phyloP scores from a whole-genome alignment of 2,329 filamentous ascomycete species.

The Ilyonectria mors-panacis region DNA sequence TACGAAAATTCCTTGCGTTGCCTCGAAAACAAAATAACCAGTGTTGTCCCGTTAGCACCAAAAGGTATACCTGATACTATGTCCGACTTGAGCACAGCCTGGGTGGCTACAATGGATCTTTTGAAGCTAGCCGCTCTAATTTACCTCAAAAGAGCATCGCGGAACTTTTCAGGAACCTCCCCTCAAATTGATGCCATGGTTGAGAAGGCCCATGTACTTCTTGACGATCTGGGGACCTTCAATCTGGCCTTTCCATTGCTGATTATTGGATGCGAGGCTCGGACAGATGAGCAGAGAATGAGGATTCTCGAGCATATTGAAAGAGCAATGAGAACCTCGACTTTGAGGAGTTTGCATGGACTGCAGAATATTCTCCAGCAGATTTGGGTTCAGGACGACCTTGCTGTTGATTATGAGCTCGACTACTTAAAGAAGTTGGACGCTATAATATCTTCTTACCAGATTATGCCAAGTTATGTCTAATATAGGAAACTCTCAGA shows the following conservation, averaged over 20 bases:
- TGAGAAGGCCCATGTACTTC: conserved; percentile 13
- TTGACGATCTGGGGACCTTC: conserved; percentile 13
- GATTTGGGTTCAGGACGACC: conserved; percentile 12
- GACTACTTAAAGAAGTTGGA: conserved; percentile 12
- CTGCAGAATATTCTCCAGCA: conserved; percentile 13
- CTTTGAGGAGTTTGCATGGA: conserved; percentile 14
- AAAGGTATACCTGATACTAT: conserved; percentile 10
- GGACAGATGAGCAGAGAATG: conserved; percentile 12
- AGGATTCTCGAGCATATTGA: conserved; percentile 13
- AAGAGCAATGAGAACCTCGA: conserved; percentile 14
- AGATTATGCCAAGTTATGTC: conserved; percentile 13
- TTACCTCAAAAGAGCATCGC: conserved; percentile 13
- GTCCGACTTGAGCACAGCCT: conserved; percentile 12
- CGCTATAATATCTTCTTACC: conserved; percentile 12
- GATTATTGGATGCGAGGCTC: conserved; percentile 12
- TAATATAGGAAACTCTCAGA: conserved; percentile 12
- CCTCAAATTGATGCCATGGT: conserved; percentile 13
- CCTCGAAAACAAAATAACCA: conserved; percentile 13
- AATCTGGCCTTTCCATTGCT: conserved; percentile 14
- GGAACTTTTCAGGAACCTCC: conserved; percentile 13
- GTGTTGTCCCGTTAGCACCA: conserved; percentile 12
- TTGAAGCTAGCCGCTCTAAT: conserved; percentile 14
- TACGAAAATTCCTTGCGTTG: conserved; percentile 14
- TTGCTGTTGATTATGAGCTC: conserved; percentile 11
- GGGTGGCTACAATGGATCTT: conserved; percentile 13